Evolutionary conservation across 139 green algal genomes (phyloP).

Genomic region (Chlamydomonas incerta): DNA sequence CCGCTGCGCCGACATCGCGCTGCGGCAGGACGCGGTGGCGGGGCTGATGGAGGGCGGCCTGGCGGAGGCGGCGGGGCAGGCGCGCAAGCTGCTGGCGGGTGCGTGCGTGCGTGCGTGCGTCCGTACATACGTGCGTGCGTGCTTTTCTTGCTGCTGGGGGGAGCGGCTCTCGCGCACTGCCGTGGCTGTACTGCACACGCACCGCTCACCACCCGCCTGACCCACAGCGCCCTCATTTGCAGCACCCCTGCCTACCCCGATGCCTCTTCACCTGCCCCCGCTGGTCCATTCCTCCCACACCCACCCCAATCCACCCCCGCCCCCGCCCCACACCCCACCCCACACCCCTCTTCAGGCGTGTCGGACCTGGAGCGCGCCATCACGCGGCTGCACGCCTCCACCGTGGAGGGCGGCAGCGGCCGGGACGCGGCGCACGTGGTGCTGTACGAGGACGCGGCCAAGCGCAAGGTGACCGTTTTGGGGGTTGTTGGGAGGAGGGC

Average conservation of each 20-base stretch:
- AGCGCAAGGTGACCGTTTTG: not conserved
- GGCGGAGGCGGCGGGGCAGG: conserved; percentile 64
- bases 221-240: no score
- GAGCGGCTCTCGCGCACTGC: no score
- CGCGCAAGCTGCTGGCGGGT: conserved; percentile 69
- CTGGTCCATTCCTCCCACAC: not conserved
- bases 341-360: conserved; percentile 50
- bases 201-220: no score
- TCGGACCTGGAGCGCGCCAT: conserved; percentile 92
- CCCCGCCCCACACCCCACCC: not conserved
- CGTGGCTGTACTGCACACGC: no score
- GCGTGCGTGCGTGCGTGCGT: not conserved
- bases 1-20: conserved; percentile 73
- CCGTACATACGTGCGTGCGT: no score
- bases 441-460: conserved; percentile 93
- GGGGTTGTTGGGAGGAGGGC: no score
- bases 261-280: no score
- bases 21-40: conserved; percentile 72
- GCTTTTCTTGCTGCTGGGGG: no score
- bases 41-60: conserved; percentile 66
- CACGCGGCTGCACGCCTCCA: conserved; percentile 77
- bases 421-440: conserved; percentile 90
- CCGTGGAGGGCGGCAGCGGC: conserved; percentile 39
- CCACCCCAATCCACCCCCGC: not conserved
- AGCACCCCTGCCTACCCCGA: no score